Base-by-base conservation (phyloP, 768 basidiomycete genomes). In the Lactarius quietus region DNA sequence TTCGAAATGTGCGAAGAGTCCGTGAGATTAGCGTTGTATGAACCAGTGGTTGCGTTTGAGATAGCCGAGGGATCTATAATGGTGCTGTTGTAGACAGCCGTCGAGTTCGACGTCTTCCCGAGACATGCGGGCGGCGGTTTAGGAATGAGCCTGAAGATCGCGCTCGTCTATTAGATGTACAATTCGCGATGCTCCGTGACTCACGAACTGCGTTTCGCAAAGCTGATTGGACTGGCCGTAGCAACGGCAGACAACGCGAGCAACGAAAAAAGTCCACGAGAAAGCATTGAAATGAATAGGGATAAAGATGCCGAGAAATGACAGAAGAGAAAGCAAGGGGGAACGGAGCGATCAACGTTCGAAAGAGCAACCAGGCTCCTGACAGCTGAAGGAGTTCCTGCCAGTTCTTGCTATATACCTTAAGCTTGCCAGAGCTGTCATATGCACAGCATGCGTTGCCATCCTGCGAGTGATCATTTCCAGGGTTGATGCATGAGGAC, bases 291-390 rank as follows among this genome's bases (percentile, higher is more conserved):
- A n/a, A 48, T 9, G 10, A 48, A 33, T 29, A 41, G 9, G n/a
- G 14, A 35, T 33, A 33, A 64, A 51, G 6, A 52, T 35, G n/a
- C 17, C 62, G 29, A 48, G 45, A 54, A 62, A 52, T 18, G 57
- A 65, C 35, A 39, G 53, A 59, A 65, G 33, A 56, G 39, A 54
- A 63, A 67, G 45, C 60, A 59, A 64, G 59, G 69, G 36, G 51
- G 41, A 57, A 18, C 18, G 41, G 51, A 12, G 12, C 14, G 52
- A 61, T 55, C 61, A 56, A 28, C 38, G 31, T 57, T 64, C 62
- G 63, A 63, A 66, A 64, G 59, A 61, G 66, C 66, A 45, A 65
- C 63, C 66, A 68, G 66, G 66, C 66, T 68, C 66, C 59, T 48
- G 59, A 67, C 35, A 43, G 29, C 39, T 65, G 57, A 57, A 20